phyloP scores from a whole-genome alignment of 371 early-diverging fungal genomes.

The Umbelopsis sp. region DNA sequence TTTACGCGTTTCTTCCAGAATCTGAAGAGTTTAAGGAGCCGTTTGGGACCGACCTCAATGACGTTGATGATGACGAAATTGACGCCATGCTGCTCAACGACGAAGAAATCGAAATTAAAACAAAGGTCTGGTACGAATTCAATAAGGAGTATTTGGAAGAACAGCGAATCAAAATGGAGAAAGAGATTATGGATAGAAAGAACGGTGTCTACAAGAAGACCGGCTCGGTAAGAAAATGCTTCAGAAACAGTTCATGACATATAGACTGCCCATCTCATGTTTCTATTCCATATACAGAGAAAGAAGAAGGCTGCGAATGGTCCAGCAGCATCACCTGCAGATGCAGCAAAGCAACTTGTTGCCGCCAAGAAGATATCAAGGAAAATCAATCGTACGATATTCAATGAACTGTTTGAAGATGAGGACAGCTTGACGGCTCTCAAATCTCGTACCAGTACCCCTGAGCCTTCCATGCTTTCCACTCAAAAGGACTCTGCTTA shows the following conservation, averaged over 20 bases:
- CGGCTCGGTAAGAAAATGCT: slow-evolving; percentile 37
- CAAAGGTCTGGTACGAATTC: slow-evolving; percentile 81
- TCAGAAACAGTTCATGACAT: background rate
- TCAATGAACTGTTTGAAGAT: slow-evolving; percentile 76
- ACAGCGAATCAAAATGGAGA: slow-evolving; percentile 59
- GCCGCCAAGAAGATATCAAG: slow-evolving; percentile 75
- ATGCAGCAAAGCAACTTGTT: slow-evolving; percentile 78
- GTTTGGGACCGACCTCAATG: slow-evolving; percentile 46
- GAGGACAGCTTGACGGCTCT: slow-evolving; percentile 49
- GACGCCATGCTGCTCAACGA: slow-evolving; percentile 68
- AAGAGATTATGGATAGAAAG: slow-evolving; percentile 50
- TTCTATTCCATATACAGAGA: slow-evolving; percentile 30
- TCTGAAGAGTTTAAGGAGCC: slow-evolving; percentile 1
- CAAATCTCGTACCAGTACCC: slow-evolving; percentile 38
- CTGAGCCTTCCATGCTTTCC: slow-evolving; percentile 20
- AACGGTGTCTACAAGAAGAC: slow-evolving; percentile 50
- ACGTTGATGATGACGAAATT: slow-evolving; percentile 83
- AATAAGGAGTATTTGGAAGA: slow-evolving; percentile 87
- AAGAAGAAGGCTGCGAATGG: slow-evolving; percentile 31
- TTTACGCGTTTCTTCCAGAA: slow-evolving; percentile 24
- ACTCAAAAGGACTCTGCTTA: slow-evolving; percentile 21
- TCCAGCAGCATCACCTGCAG: slow-evolving; percentile 62
- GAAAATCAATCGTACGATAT: slow-evolving; percentile 88
- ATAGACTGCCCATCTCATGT: background rate
- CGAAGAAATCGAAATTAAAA: slow-evolving; percentile 79